Evolutionary conservation across 805 yeast species (phyloP), one percentile per base, ranked within the genome.

Genomic region (Clavispora santaluciae): DNA sequence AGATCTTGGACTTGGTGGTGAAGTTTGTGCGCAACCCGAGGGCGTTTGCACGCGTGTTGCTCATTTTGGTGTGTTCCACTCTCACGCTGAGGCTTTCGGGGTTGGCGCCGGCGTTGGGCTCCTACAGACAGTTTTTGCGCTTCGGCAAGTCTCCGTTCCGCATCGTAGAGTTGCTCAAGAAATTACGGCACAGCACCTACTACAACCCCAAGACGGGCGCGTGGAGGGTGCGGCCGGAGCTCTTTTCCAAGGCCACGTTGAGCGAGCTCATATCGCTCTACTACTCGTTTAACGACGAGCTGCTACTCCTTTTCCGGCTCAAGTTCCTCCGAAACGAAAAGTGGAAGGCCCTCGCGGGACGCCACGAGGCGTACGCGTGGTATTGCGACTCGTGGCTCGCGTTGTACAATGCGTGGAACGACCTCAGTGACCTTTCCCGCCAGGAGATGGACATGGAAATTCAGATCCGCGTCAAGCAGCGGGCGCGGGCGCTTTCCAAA

Each of bases 131-230:
- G 54, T 70, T 80, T 40, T 60, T 83, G 49, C 70, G 91, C 50
- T 82, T 82, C 44, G 91, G 90, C 30, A 76, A 79, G 34, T 70
- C 84, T 6, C 88, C 88, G 2, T 78, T 81, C 58, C 68, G 82
- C 46, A 31, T 79, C 2, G 54, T 72, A 26, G 57, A 64, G 20
- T 47, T 76, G 13, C 36, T 56, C 22, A 48, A 47, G 15, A 72
- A 70, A 44, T 26, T 57, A 28, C 29, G 50, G 30, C 43, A 39
- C 17, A 43, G 53, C 45, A 21, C 40, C 21, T 43, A 43, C 29
- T 38, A 36, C 20, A 49, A 49, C 34, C 21, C 31, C 9, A 34
- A 38, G 22, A 24, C 39, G 23, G 33, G 42, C 6, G 31, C 40
- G 20, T 51, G 53, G 53, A 37, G 29, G 18, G 29, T 51, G 29